These are phyloP conservation scores for Stemphylium beticola DNA, from an alignment of 2,329 filamentous ascomycete genomes.

Conservation along the genomic window DNA sequence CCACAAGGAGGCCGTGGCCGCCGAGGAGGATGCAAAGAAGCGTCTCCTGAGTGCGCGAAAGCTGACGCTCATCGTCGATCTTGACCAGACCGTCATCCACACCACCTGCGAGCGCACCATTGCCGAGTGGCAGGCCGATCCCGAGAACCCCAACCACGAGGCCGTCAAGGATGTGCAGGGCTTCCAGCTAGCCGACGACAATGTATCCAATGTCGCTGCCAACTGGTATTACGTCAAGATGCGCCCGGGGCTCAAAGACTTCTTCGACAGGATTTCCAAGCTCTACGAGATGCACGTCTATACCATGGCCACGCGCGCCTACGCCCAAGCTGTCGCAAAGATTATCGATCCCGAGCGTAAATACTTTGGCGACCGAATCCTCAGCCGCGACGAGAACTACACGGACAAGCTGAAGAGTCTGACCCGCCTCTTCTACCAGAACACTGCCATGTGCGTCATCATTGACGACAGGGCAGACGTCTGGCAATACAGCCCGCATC, in stretches of 20 bases:
- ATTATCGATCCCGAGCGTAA: constrained; percentile 90
- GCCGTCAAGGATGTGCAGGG: constrained; percentile 86
- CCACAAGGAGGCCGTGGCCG: constrained; percentile 75
- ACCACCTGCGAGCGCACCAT: constrained; percentile 96
- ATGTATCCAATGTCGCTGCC: constrained; percentile 42
- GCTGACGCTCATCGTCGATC: constrained; percentile 91
- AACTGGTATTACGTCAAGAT: constrained; percentile 97
- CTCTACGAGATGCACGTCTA: constrained; percentile 97
- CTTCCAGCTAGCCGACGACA: constrained; percentile 88
- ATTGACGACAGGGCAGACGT: constrained; percentile 97
- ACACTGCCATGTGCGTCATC: constrained; percentile 98
- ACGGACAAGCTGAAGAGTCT: constrained; percentile 90
- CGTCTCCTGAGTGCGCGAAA: constrained; percentile 81
- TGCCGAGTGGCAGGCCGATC: constrained; percentile 91
- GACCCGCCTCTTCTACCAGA: constrained; percentile 89
- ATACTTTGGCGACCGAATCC: constrained; percentile 91
- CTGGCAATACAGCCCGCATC: constrained; percentile 90
- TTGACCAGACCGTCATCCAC: constrained; percentile 98
- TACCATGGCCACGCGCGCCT: constrained; percentile 98
- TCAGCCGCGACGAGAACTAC: constrained; percentile 96
- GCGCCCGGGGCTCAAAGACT: constrained; percentile 82
- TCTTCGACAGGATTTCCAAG: constrained; percentile 76
- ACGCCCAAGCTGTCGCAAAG: constrained; percentile 87
- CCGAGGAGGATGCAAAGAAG: constrained; percentile 85
- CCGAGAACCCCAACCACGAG: constrained; percentile 85